These are phyloP conservation scores for Phytophthora pisi DNA, from an alignment of 352 stramenopile species.

Conservation along the genomic window DNA sequence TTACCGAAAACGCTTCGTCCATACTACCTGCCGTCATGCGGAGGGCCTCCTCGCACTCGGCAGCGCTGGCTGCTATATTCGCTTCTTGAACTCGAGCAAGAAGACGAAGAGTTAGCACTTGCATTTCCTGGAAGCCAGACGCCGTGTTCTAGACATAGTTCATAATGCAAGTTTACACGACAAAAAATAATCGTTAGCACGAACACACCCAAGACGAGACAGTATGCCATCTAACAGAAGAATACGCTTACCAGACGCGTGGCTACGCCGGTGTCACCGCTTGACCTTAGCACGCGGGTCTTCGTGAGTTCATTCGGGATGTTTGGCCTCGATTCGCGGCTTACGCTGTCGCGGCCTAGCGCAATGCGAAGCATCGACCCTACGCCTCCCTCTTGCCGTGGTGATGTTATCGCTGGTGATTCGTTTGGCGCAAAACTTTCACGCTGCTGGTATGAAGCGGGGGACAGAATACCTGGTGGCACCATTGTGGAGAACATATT, in stretches of 20 bases:
- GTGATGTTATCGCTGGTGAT: conserved; percentile 13
- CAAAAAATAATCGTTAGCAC: background rate
- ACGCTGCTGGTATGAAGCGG: conserved; percentile 83
- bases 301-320: conserved; percentile 45
- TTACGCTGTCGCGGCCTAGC: conserved; percentile 73
- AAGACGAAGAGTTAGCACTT: conserved; percentile 34
- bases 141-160: conserved; percentile 15
- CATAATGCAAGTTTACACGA: conserved; percentile 1
- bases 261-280: conserved; percentile 22
- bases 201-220: background rate
- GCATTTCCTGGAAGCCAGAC: conserved; percentile 26
- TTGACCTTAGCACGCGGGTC: conserved; percentile 39
- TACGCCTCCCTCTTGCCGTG: conserved; percentile 48
- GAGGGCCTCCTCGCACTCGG: conserved; percentile 56
- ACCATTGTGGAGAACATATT: conserved; percentile 61
- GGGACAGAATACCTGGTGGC: conserved; percentile 59
- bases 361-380: conserved; percentile 76
- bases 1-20: conserved; percentile 33
- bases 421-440: conserved; percentile 61
- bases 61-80: conserved; percentile 29
- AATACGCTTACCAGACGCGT: conserved; percentile 26
- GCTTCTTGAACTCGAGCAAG: conserved; percentile 36
- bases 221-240: background rate
- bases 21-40: conserved; percentile 34
- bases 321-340: conserved; percentile 46